Base-by-base conservation (phyloP, 345 rosid species). In the Cochlearia excelsa region DNA sequence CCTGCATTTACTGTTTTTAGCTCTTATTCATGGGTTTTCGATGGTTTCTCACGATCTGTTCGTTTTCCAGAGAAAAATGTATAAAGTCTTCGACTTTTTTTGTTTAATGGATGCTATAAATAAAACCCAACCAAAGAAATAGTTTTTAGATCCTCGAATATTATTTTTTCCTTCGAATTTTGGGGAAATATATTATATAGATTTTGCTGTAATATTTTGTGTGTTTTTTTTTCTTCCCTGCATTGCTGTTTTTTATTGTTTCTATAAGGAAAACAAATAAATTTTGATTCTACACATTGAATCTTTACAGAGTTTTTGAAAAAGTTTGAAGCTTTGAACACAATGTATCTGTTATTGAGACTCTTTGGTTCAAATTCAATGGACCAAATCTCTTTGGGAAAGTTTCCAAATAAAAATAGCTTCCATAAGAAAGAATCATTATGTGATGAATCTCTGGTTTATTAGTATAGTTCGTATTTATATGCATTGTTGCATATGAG, bases 211-310 rank as follows among this genome's bases (percentile, higher is more conserved):
- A 29, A 51, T 33, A 6, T 7, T 58, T 30, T 27, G 30, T 30
- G 38, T 38, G 3, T 26, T 26, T 37, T 45, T 45, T 54, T 53
- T 57, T 8, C 23, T 16, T 16, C 23, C 23, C 64, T 52, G 43
- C 51, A 71, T 58, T 51, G 58, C 44, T 57, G 37, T 45, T 8
- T 51, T 16, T 51, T 7, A 57, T 57, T 34, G 38, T 51, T 64
- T 11, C 9, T 16, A 51, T 51, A 57, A 45, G 75, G 75, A 71
- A 71, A 71, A 51, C 9, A 58, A 58, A 71, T 64, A 64, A 57
- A 8, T 51, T 37, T 57, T 59, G 66, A 53, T 65, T 51, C 61
- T 47, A 31, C 70, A 16, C 59, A 57, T 31, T 57, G 61, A 47
- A 65, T 52, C 60, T 51, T 70, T 16, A 16, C 23, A 16, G 23